These are phyloP conservation scores for Trichophyton mentagrophytes DNA, from an alignment of 2,329 filamentous ascomycete species.

Conservation along the genomic window DNA sequence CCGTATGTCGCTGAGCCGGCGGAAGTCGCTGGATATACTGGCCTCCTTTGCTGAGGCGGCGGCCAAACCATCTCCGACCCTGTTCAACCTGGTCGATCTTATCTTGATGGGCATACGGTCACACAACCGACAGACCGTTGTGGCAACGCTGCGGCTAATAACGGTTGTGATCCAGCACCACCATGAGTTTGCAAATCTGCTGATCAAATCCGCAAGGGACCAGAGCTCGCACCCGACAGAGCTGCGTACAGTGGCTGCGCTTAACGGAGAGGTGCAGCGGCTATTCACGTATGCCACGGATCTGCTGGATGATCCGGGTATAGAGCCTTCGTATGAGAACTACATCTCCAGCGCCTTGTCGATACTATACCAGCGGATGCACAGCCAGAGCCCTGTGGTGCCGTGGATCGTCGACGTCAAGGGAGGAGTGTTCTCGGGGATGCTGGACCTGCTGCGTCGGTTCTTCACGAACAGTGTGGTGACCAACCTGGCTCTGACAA, in stretches of 20 bases:
- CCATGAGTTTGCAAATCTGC: slow-evolving; percentile 62
- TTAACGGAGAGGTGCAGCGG: slow-evolving; percentile 30
- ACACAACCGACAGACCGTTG: slow-evolving; percentile 73
- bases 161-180: slow-evolving; percentile 78
- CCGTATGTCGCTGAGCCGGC: slow-evolving; percentile 48
- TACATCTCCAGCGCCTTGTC: slow-evolving; percentile 42
- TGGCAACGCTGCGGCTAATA: slow-evolving; percentile 75
- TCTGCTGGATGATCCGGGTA: slow-evolving; percentile 26
- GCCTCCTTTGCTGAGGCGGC: slow-evolving; percentile 64
- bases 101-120: slow-evolving; percentile 76
- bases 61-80: slow-evolving; percentile 63
- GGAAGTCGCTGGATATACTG: slow-evolving; percentile 79
- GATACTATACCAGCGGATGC: slow-evolving; percentile 30
- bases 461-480: slow-evolving; percentile 89
- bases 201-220: slow-evolving; percentile 46
- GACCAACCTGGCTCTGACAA: slow-evolving; percentile 77
- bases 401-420: slow-evolving; percentile 54
- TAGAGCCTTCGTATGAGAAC: slow-evolving; percentile 33
- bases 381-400: slow-evolving; percentile 10
- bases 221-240: slow-evolving; percentile 12
- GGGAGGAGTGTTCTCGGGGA: slow-evolving; percentile 41
- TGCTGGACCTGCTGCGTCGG: slow-evolving; percentile 51
- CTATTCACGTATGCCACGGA: slow-evolving; percentile 27
- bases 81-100: slow-evolving; percentile 90
- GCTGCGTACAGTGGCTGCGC: slow-evolving; percentile 25